These are phyloP conservation scores for Nicotiana noctiflora DNA, from an alignment of 257 asterid genomes.

Conservation along the genomic window DNA sequence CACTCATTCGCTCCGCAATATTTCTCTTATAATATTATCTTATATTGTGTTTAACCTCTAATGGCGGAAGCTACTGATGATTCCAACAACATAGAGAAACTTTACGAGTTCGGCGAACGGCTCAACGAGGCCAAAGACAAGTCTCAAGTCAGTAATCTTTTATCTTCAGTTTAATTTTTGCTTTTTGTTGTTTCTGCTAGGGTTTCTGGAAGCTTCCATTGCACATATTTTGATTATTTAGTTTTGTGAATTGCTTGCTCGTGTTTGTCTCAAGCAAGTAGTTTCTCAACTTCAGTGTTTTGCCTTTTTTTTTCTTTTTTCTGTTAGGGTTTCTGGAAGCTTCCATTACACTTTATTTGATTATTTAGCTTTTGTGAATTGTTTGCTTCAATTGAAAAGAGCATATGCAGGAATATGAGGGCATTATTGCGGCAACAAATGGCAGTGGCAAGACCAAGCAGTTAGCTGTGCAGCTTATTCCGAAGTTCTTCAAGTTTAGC, in stretches of 20 bases:
- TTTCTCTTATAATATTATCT: neutral
- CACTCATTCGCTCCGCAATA: too few species aligned
- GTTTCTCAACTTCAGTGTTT: neutral
- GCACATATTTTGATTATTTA: neutral
- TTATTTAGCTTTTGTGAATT: neutral
- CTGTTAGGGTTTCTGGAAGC: neutral
- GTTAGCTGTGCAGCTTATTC: conserved; percentile 85
- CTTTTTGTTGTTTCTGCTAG: neutral
- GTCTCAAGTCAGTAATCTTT: conserved; percentile 45
- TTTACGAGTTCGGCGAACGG: conserved; percentile 76
- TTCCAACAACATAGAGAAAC: conserved; percentile 70
- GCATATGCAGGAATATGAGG: conserved; percentile 70
- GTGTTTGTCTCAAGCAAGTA: conserved; percentile 40
- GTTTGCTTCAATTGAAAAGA: conserved; percentile 19
- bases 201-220: neutral
- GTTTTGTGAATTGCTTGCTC: neutral
- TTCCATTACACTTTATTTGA: neutral
- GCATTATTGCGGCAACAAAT: conserved; percentile 68
- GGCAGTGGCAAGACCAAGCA: conserved; percentile 92
- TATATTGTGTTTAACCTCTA: neutral
- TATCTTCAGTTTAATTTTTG: neutral
- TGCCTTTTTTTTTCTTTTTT: neutral
- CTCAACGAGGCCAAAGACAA: conserved; percentile 79
- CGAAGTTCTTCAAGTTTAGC: conserved; percentile 75
- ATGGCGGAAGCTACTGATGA: conserved; percentile 60